phyloP scores from a whole-genome alignment of 2,329 filamentous ascomycete species.

The Aspergillus sp. region DNA sequence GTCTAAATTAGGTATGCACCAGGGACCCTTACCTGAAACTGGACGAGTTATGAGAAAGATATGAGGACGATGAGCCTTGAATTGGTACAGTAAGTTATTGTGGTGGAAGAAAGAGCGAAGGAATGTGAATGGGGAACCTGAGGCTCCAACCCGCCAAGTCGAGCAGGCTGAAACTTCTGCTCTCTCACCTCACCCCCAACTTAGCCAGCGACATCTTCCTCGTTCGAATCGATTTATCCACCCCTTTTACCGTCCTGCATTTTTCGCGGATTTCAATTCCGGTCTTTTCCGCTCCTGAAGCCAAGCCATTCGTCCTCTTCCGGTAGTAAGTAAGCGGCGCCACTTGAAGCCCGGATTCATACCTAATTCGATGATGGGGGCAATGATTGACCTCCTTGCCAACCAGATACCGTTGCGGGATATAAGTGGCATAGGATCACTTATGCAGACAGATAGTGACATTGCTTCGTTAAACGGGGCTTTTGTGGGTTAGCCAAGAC shows the following conservation, averaged over 20 bases:
- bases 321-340: neutral
- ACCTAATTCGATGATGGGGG: neutral
- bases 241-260: neutral
- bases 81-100: neutral
- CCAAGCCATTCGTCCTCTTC: neutral
- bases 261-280: neutral
- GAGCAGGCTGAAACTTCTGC: too few species aligned
- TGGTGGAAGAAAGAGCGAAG: neutral
- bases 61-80: neutral
- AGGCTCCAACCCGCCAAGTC: neutral
- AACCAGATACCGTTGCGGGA: neutral
- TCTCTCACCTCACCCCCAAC: neutral
- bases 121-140: neutral
- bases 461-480: neutral
- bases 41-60: neutral
- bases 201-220: neutral
- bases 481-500: neutral
- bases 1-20: neutral
- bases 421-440: neutral
- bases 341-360: neutral
- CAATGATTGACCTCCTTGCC: neutral
- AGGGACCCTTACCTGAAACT: neutral
- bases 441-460: neutral
- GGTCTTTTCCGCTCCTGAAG: neutral
- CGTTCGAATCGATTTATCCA: neutral